A percentile compares a stretch with the other conserved stretches of the same genome.
phyloP scores from a whole-genome alignment of 345 rosid species.

The Eucalyptus polybractea region DNA sequence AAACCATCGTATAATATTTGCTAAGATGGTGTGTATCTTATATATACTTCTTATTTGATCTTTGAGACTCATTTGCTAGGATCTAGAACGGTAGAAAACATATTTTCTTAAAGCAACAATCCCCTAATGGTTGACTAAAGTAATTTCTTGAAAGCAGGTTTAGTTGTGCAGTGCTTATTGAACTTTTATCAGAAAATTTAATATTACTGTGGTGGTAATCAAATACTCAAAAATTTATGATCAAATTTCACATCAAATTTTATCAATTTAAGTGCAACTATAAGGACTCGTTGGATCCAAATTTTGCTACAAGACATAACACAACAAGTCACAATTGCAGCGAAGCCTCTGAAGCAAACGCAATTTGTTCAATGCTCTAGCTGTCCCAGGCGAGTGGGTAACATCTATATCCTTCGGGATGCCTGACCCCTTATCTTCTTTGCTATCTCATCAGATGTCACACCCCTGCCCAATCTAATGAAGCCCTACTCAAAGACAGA shows the following conservation, averaged over 20 bases:
- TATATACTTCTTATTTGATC: neutral
- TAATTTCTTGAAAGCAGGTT: neutral
- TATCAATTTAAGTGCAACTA: neutral
- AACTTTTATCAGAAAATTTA: neutral
- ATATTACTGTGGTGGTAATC: neutral
- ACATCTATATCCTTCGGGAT: fast-evolving
- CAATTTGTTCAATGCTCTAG: neutral
- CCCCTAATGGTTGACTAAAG: too few species aligned
- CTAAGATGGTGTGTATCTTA: neutral
- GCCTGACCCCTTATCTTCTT: neutral
- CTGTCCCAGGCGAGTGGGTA: too few species aligned
- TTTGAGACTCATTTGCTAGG: too few species aligned
- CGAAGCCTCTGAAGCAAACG: neutral
- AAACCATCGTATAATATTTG: neutral
- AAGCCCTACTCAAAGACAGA: neutral
- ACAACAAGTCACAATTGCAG: neutral
- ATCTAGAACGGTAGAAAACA: too few species aligned
- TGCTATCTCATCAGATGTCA: neutral
- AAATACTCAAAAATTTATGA: neutral
- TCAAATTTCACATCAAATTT: neutral
- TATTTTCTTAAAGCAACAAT: neutral
- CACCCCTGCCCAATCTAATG: neutral
- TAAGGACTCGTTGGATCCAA: fast-evolving
- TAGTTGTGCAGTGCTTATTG: neutral
- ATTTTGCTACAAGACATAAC: neutral